These are phyloP conservation scores for Phytophthora podocarpi DNA, from an alignment of 352 stramenopile species.

Conservation along the genomic window DNA sequence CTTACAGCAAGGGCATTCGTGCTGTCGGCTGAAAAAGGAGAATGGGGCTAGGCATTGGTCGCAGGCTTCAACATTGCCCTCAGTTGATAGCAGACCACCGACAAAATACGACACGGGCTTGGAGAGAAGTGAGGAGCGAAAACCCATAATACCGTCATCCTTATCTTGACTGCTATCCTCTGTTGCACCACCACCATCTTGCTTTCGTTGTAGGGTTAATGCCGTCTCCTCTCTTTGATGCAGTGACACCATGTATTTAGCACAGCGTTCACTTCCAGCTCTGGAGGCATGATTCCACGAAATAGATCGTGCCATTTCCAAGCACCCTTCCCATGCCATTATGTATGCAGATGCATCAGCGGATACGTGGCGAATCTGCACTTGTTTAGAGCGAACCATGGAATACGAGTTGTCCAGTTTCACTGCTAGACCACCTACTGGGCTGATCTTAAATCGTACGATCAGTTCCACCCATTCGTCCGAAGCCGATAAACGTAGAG, in stretches of 20 bases:
- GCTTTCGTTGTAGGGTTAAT: conserved; percentile 46
- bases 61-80: conserved; percentile 41
- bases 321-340: conserved; percentile 60
- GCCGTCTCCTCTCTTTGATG: conserved; percentile 53
- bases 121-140: conserved; percentile 57
- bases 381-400: conserved; percentile 64
- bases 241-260: conserved; percentile 46
- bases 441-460: conserved; percentile 33
- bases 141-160: conserved; percentile 51
- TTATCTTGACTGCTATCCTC: conserved; percentile 8
- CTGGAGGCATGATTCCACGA: conserved; percentile 67
- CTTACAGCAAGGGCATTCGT: conserved; percentile 55
- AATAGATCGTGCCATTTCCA: conserved; percentile 74
- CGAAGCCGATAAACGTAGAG: conserved; percentile 44
- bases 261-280: conserved; percentile 43
- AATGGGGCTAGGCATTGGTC: conserved; percentile 67
- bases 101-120: conserved; percentile 77
- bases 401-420: conserved; percentile 76
- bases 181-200: conserved; percentile 19
- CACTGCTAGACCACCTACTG: conserved; percentile 24
- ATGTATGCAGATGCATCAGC: conserved; percentile 37
- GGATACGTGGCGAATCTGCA: conserved; percentile 44
- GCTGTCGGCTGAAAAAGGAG: conserved; percentile 76
- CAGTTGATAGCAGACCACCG: conserved; percentile 52
- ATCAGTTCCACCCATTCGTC: conserved; percentile 63